Conservation (phyloP, 345 rosid genomes). For the Nasturtium officinale region DNA sequence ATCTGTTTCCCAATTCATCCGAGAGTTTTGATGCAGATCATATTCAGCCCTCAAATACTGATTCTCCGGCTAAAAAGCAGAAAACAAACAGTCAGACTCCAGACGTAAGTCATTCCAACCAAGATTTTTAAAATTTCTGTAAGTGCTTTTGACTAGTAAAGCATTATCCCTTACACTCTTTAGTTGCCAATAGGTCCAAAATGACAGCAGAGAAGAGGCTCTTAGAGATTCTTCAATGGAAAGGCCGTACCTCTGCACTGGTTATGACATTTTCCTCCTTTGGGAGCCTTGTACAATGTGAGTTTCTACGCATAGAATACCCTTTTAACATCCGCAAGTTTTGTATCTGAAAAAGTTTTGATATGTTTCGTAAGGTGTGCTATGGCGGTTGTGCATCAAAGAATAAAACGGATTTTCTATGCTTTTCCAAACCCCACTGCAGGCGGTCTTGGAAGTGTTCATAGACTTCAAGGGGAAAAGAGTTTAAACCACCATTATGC, state of each 20-base stretch:
- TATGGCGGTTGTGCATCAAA: conserved; percentile 90
- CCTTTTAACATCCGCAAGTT: background rate
- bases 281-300: conserved; percentile 93
- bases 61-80: conserved; percentile 63
- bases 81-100: conserved; percentile 49
- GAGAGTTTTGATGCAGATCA: conserved; percentile 40
- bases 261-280: conserved; percentile 74
- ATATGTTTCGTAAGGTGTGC: conserved; percentile 60
- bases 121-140: background rate
- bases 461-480: conserved; percentile 83
- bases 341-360: background rate
- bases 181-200: conserved; percentile 45
- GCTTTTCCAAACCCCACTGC: conserved; percentile 67
- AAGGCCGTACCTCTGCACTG: conserved; percentile 86
- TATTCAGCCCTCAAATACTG: conserved; percentile 34
- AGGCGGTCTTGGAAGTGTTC: conserved; percentile 75
- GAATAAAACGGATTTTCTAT: conserved; percentile 74
- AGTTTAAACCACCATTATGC: conserved; percentile 96
- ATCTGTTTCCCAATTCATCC: conserved; percentile 54
- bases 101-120: conserved; percentile 34
- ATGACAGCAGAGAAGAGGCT: conserved; percentile 43
- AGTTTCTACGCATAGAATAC: conserved; percentile 38
- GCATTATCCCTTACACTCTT: conserved; percentile 28
- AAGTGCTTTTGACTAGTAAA: conserved; percentile 12
- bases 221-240: conserved; percentile 24